A percentile compares a stretch with the other conserved stretches of the same genome.
These are phyloP conservation scores for Musa itinerans DNA, from an alignment of 176 grass and related monocot species.

Conservation along the genomic window DNA sequence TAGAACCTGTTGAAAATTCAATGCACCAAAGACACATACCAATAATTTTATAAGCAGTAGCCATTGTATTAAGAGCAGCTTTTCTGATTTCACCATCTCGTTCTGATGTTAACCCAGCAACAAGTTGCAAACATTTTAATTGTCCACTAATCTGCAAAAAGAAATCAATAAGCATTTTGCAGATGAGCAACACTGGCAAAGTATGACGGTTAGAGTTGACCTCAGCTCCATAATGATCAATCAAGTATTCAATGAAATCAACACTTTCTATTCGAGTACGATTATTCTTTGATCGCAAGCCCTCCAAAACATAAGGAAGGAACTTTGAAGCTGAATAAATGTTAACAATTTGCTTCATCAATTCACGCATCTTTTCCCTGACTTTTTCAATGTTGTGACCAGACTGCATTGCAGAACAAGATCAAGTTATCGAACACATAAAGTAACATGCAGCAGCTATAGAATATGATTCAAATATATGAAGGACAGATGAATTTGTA, in stretches of 20 bases:
- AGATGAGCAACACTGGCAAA: background rate
- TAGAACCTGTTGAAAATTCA: background rate
- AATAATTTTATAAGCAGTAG: constrained; percentile 90
- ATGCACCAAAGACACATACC: constrained; percentile 29
- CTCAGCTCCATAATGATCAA: constrained; percentile 84
- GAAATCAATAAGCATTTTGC: background rate
- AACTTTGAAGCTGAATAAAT: constrained; percentile 82
- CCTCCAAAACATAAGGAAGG: constrained; percentile 86
- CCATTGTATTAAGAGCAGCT: constrained; percentile 92
- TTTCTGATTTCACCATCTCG: constrained; percentile 96
- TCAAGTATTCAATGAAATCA: constrained; percentile 83
- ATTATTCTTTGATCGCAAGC: constrained; percentile 94
- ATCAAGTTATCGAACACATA: background rate
- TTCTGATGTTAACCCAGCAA: constrained; percentile 80
- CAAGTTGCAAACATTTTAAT: constrained; percentile 89
- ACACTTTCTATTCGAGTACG: constrained; percentile 92
- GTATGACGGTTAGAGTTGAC: constrained; percentile 15
- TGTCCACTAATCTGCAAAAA: constrained; percentile 79
- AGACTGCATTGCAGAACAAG: constrained; percentile 43
- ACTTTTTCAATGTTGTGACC: constrained; percentile 99
- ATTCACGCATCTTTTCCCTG: constrained; percentile 83
- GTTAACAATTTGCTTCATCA: constrained; percentile 85
- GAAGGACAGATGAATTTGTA: too few relatives aligned
- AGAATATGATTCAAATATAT: background rate
- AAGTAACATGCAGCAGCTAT: background rate